Evolutionary conservation across 164 flowering plant species (phyloP).

Genomic region (Aristolochia fimbriata): DNA sequence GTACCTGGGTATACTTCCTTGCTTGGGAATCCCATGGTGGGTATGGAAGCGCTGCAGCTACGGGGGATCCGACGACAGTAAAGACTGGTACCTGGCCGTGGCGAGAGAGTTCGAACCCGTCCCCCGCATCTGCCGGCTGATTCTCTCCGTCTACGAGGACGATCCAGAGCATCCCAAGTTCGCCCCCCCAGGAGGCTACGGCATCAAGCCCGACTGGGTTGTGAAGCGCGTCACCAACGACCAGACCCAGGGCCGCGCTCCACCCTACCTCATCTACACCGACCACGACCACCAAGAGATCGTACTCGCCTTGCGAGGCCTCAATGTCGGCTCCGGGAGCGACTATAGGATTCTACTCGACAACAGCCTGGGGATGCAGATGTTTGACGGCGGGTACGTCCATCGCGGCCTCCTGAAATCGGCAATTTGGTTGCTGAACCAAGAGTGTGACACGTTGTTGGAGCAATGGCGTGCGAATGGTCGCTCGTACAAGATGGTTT

Average conservation of each 20-base stretch:
- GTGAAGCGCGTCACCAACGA: conserved; percentile 60
- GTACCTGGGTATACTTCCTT: conserved; percentile 6
- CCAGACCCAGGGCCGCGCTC: conserved; percentile 52
- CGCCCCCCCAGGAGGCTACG: conserved; percentile 44
- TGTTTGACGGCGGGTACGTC: conserved; percentile 85
- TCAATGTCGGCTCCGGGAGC: conserved; percentile 57
- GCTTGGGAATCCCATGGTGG: conserved; percentile 89
- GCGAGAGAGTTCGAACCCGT: conserved; percentile 77
- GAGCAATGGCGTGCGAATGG: conserved; percentile 47
- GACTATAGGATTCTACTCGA: conserved; percentile 68
- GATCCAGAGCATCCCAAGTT: conserved; percentile 52
- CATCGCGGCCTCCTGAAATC: conserved; percentile 75
- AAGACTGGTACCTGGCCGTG: conserved; percentile 52
- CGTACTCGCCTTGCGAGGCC: conserved; percentile 69
- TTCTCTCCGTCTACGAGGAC: conserved; percentile 74
- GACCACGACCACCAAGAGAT: conserved; percentile 63
- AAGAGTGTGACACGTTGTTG: conserved; percentile 57
- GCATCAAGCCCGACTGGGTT: conserved; percentile 52
- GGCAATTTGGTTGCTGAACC: conserved; percentile 63
- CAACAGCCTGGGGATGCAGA: conserved; percentile 57
- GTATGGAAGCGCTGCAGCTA: conserved; percentile 82
- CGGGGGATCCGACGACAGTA: conserved; percentile 70
- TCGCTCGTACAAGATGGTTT: conserved; percentile 35
- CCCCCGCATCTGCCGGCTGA: conserved; percentile 66
- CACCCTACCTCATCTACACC: conserved; percentile 72